Evolutionary conservation across 192 early-diverging fungal species (phyloP).

Genomic region (Rhizophagus sp.): DNA sequence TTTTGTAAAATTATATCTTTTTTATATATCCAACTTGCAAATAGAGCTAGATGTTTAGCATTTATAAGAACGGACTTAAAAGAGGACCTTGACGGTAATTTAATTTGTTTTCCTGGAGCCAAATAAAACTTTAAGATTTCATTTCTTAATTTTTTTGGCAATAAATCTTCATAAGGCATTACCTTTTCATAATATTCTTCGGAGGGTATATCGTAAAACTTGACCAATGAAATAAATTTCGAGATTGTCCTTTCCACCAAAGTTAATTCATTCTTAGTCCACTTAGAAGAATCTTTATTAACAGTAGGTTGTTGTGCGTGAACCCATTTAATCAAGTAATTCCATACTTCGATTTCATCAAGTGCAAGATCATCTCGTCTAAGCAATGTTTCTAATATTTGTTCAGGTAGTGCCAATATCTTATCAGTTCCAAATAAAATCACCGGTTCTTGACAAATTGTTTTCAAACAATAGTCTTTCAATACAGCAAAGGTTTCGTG

Average conservation of each 20-base stretch:
- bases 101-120: too few relatives aligned
- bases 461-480: too few relatives aligned
- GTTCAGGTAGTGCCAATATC: neutral
- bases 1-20: too few relatives aligned
- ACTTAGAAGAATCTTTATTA: neutral
- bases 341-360: neutral
- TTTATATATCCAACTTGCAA: too few relatives aligned
- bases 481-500: neutral
- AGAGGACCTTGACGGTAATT: too few relatives aligned
- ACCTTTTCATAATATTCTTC: neutral
- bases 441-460: neutral
- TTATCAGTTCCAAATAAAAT: neutral
- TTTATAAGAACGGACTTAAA: too few relatives aligned
- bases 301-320: neutral
- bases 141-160: neutral
- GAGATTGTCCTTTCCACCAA: too few relatives aligned
- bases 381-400: neutral
- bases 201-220: neutral
- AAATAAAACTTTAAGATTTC: neutral
- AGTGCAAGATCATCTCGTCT: neutral
- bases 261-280: too few relatives aligned
- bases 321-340: neutral
- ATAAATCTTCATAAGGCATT: neutral
- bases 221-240: neutral
- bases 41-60: too few relatives aligned